A percentile compares a stretch with the other conserved stretches of the same genome.
Evolutionary conservation across 129 eudicot genomes (phyloP).

Genomic region (Artemisia annua): DNA sequence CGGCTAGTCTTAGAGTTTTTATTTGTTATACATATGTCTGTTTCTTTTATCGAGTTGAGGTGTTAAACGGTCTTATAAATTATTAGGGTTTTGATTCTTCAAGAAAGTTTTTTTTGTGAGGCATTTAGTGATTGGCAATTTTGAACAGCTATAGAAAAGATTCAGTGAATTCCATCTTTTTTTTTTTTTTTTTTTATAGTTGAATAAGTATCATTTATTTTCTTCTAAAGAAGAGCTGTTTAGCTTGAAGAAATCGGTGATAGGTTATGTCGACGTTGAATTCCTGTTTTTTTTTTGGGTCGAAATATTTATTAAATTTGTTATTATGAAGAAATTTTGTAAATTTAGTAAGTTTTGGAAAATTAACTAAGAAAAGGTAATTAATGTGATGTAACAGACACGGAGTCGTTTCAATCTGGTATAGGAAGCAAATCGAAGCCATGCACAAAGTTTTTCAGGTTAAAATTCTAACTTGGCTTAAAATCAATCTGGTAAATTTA

Average conservation of each 20-base stretch:
- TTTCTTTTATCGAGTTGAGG: no score
- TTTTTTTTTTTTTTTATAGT: background rate
- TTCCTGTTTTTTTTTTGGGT: background rate
- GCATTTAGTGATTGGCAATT: no score
- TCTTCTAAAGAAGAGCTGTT: slow-evolving; percentile 1
- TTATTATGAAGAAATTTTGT: background rate
- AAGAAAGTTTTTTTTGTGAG: no score
- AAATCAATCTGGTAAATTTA: slow-evolving; percentile 48
- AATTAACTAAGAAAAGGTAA: slow-evolving; percentile 50
- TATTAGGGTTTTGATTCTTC: no score
- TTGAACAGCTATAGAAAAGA: background rate
- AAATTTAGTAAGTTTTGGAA: slow-evolving; percentile 36
- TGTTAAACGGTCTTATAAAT: no score
- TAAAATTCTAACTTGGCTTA: slow-evolving; percentile 64
- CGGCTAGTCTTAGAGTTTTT: no score
- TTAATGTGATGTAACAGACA: slow-evolving; percentile 89
- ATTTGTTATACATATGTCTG: no score
- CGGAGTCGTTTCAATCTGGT: slow-evolving; percentile 92
- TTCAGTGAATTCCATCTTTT: background rate
- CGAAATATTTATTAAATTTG: background rate
- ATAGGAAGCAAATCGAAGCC: slow-evolving; percentile 99
- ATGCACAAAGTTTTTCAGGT: slow-evolving; percentile 99
- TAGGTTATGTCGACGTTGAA: background rate
- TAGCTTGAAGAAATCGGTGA: slow-evolving; percentile 6
- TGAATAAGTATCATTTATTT: background rate